phyloP scores from a whole-genome alignment of 2,329 filamentous ascomycete genomes.

The Nemania sp. region DNA sequence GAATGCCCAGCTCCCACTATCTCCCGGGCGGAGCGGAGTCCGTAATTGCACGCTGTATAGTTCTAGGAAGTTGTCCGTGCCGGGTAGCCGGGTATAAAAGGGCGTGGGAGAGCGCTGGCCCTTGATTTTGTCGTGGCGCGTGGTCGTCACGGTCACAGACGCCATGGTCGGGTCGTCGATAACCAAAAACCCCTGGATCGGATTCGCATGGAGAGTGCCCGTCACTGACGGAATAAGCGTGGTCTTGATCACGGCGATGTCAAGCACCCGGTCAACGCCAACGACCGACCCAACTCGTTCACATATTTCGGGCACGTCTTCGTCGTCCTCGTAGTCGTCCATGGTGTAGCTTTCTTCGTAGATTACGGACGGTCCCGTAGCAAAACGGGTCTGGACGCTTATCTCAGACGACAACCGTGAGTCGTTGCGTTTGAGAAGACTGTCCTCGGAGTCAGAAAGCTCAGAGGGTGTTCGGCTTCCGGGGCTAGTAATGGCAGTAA shows the following conservation, averaged over 20 bases:
- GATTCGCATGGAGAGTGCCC: no score
- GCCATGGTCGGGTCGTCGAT: neutral
- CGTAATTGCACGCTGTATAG: constrained; percentile 13
- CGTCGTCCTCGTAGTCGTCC: neutral
- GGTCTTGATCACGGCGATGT: constrained; percentile 22
- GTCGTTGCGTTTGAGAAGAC: constrained; percentile 8
- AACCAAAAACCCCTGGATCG: neutral
- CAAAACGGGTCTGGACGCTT: neutral
- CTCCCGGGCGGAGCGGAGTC: constrained; percentile 11
- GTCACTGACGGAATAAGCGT: neutral
- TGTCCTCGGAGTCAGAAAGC: constrained; percentile 19
- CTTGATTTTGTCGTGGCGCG: constrained; percentile 13
- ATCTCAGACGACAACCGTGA: constrained; percentile 16
- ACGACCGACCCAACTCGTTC: constrained; percentile 16
- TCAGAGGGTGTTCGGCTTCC: constrained; percentile 24
- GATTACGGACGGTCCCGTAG: neutral
- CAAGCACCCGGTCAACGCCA: constrained; percentile 13
- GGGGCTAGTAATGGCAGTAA: constrained; percentile 20
- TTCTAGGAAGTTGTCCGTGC: constrained; percentile 14
- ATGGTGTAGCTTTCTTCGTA: constrained; percentile 3
- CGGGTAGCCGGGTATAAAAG: constrained; percentile 20
- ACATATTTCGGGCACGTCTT: constrained; percentile 2
- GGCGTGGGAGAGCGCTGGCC: constrained; percentile 14
- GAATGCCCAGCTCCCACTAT: constrained; percentile 26
- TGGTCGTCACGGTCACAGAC: constrained; percentile 15